phyloP scores from a whole-genome alignment of 1,139 yeast genomes.

The Candida albicans region DNA sequence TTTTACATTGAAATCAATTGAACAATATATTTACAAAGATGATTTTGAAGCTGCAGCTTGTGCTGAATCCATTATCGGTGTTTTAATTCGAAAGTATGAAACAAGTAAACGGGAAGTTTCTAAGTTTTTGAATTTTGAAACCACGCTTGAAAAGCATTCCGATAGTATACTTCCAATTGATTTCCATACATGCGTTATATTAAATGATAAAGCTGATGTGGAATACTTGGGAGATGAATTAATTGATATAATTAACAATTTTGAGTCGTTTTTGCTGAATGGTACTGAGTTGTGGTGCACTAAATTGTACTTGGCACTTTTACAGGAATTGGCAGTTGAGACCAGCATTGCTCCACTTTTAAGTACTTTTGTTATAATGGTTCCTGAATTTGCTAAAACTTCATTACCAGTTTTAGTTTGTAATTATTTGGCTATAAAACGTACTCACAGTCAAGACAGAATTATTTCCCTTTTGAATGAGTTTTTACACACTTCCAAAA shows the following conservation, averaged over 20 bases:
- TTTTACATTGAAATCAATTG: conserved; percentile 14
- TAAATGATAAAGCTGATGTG: conserved; percentile 25
- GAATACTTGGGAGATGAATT: conserved; percentile 17
- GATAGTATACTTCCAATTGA: conserved; percentile 31
- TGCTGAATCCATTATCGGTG: conserved; percentile 42
- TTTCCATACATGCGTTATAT: conserved; percentile 31
- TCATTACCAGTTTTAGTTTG: conserved; percentile 28
- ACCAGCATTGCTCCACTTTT: conserved; percentile 26
- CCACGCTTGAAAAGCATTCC: conserved; percentile 15
- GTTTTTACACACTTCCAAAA: conserved; percentile 11
- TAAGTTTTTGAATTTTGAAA: conserved; percentile 20
- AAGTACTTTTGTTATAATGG: conserved; percentile 25
- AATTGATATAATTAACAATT: conserved; percentile 14
- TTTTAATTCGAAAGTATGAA: conserved; percentile 25
- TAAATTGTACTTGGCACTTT: conserved; percentile 31
- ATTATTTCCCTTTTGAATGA: conserved; percentile 14
- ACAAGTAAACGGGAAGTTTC: conserved; percentile 16
- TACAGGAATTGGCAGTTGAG: conserved; percentile 29
- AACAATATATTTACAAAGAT: conserved; percentile 10
- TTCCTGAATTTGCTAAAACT: conserved; percentile 22
- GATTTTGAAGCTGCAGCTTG: conserved; percentile 23
- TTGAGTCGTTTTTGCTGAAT: conserved; percentile 8
- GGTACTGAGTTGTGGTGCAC: conserved; percentile 29
- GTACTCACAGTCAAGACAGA: conserved; percentile 14
- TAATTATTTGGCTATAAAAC: conserved; percentile 20